Conservation (phyloP, 192 early-diverging fungal species). For the Obelidium mucronatum region DNA sequence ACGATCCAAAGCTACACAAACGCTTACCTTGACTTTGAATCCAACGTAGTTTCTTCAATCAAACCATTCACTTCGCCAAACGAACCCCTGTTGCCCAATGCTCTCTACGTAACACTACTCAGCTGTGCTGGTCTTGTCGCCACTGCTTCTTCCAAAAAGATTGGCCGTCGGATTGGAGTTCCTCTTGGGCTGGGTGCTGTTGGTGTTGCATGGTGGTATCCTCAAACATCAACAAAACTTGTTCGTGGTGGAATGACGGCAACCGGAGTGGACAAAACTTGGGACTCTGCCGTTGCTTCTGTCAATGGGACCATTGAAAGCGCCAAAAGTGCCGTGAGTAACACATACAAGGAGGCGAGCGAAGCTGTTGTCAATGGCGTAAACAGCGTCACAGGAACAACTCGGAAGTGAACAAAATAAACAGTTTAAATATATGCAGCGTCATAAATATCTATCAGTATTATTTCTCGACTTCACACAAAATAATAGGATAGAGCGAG, state of each 20-base stretch:
- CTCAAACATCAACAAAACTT: constrained; percentile 10
- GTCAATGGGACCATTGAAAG: background rate
- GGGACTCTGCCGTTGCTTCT: background rate
- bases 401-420: too few species aligned
- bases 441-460: too few species aligned
- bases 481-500: too few species aligned
- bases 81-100: constrained; percentile 27
- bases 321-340: background rate
- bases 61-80: background rate
- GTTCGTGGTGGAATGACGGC: background rate
- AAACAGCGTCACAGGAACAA: background rate
- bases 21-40: constrained; percentile 22
- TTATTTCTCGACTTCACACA: too few species aligned
- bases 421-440: too few species aligned
- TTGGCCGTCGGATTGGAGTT: background rate
- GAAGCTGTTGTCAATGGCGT: background rate
- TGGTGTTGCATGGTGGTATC: constrained; percentile 30
- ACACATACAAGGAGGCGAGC: background rate
- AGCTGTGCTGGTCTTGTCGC: constrained; percentile 17
- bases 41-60: background rate
- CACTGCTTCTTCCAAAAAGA: background rate
- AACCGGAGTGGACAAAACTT: background rate
- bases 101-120: constrained; percentile 17
- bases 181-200: constrained; percentile 1
- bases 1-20: constrained; percentile 6